Conservation (phyloP, 192 early-diverging fungal species). For the Coemansia sp. region DNA sequence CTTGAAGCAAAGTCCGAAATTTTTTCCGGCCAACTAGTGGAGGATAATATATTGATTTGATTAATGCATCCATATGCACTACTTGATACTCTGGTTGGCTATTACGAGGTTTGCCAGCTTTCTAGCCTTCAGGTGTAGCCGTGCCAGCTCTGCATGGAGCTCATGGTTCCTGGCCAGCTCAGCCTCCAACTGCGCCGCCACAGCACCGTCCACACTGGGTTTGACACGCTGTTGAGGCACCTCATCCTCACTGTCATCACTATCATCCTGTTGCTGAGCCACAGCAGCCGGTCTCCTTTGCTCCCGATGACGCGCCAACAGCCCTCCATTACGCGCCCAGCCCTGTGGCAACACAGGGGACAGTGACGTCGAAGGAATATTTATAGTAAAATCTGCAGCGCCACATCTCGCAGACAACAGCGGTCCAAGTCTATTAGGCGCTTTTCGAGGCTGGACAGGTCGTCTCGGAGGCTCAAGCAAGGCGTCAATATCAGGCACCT, state of each 20-base stretch:
- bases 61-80: neutral
- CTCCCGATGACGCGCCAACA: neutral
- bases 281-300: conserved; percentile 26
- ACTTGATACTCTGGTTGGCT: neutral
- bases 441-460: neutral
- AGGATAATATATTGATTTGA: neutral
- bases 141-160: conserved; percentile 33
- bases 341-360: conserved; percentile 40
- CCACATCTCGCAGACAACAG: conserved; percentile 4
- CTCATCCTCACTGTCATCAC: neutral
- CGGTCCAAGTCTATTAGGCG: neutral
- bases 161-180: conserved; percentile 23
- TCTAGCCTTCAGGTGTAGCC: conserved; percentile 14
- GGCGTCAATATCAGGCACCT: conserved; percentile 16
- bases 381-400: conserved; percentile 41
- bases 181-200: conserved; percentile 26
- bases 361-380: conserved; percentile 51
- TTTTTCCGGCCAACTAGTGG: no score
- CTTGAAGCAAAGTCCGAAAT: no score
- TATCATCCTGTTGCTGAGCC: conserved; percentile 11
- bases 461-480: conserved; percentile 19
- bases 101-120: conserved; percentile 21
- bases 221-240: neutral
- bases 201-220: conserved; percentile 2
- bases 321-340: neutral